phyloP scores from a whole-genome alignment of 306 rosid genomes.

The Sechiopsis laciniata region DNA sequence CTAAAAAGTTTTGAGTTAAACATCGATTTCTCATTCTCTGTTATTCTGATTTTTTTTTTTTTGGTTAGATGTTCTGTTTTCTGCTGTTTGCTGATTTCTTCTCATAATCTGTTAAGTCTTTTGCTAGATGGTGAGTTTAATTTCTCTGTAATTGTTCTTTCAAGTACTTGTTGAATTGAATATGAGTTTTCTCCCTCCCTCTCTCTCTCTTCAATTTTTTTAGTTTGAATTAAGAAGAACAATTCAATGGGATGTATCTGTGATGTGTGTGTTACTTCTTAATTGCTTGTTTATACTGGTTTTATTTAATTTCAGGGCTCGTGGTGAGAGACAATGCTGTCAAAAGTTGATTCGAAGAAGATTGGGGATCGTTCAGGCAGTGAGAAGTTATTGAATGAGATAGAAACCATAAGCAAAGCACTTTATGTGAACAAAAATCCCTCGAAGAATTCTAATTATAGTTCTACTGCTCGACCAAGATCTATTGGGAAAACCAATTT shows the following conservation, averaged over 20 bases:
- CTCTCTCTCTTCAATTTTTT: too few relatives aligned
- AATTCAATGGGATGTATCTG: not conserved
- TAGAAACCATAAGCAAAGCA: slow-evolving; percentile 56
- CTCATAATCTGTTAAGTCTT: not conserved
- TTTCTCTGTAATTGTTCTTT: not conserved
- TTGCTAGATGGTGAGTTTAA: not conserved
- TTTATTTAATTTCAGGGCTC: not conserved
- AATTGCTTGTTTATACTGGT: slow-evolving; percentile 19
- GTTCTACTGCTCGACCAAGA: slow-evolving; percentile 28
- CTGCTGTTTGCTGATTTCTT: not conserved
- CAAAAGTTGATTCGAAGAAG: slow-evolving; percentile 54
- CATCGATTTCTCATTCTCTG: too few relatives aligned
- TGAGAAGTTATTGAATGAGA: slow-evolving; percentile 50
- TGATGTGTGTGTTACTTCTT: slow-evolving; percentile 23
- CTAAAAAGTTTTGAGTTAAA: too few relatives aligned
- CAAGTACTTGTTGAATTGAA: slow-evolving; percentile 4
- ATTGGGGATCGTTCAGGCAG: slow-evolving; percentile 47
- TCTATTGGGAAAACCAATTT: slow-evolving; percentile 31
- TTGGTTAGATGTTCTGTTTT: not conserved
- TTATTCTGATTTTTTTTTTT: not conserved
- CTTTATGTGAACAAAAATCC: slow-evolving; percentile 34
- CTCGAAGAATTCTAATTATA: slow-evolving; percentile 33
- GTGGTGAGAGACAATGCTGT: slow-evolving; percentile 38
- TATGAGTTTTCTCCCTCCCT: too few relatives aligned
- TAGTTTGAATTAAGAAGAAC: not conserved